Base-by-base conservation (phyloP, 345 rosid genomes). In the Citrus medica region DNA sequence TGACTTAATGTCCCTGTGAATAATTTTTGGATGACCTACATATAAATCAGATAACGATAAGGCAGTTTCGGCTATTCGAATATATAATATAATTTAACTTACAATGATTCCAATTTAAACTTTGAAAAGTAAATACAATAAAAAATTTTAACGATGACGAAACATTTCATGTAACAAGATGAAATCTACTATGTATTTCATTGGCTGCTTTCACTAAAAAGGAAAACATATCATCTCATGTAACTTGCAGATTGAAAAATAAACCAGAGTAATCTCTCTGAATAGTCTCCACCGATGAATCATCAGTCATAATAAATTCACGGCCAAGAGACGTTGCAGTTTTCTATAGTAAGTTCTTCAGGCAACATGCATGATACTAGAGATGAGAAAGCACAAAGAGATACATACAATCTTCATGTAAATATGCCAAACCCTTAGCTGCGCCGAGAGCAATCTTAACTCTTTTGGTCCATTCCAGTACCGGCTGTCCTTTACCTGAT, bases 381-480 rank as follows among this genome's bases (percentile, higher is more conserved):
- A 17, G 46, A 66, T 16, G 13, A 33, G 66, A 68, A 70, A 6
- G 53, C 27, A 60, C 70, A 38, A 42, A 81, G 65, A 58, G 67
- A 73, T 61, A 86, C 99, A 9, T 89, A 97, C 98, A 97, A 63
- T 94, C 99, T 88, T 97, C 99, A 46, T 97, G 98, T 72, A 97
- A 86, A 85, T 94, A 97, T 24, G 99, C 98, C 85, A 97, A 87
- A 30, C 98, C 99, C 94, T 94, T 97, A 7, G 99, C 99, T 61
- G 99, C 85, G 16, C 99, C 98, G 32, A 93, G 73, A 48, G 99
- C 98, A 69, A 93, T 94, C 78, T 88, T 91, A 82, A 97, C 85
- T 87, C 99, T 87, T 82, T 82, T 87, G 73, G 86, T 71, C 99
- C 99, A 97, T 76, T 94, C 98, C 58, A 97, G 86, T 9, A 85